Evolutionary conservation across 257 asterid genomes (phyloP).

Genomic region (Salvia splendens): DNA sequence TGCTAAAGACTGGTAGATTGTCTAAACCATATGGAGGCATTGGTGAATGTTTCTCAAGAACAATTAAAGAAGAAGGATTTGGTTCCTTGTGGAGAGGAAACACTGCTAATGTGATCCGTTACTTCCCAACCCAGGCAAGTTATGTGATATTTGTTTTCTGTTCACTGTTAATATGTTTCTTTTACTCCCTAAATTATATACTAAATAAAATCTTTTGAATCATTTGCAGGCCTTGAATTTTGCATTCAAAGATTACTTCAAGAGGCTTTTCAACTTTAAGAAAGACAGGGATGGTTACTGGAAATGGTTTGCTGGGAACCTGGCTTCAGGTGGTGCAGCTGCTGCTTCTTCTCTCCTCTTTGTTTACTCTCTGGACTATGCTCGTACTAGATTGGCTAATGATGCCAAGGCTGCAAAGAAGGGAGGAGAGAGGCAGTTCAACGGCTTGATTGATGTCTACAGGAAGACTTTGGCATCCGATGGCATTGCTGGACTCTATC

Average conservation of each 20-base stretch:
- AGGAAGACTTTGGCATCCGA: conserved; percentile 42
- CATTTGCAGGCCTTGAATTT: conserved; percentile 42
- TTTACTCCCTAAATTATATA: background rate
- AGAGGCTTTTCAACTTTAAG: too few species aligned
- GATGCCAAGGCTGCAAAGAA: conserved; percentile 90
- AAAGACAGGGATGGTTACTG: too few species aligned
- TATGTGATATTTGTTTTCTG: background rate
- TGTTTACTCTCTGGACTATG: conserved; percentile 49
- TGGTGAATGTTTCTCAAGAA: conserved; percentile 41
- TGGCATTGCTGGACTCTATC: too few species aligned
- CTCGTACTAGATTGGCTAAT: conserved; percentile 54
- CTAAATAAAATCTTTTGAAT: conserved; percentile 5
- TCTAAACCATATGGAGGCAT: conserved; percentile 45
- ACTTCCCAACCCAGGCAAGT: conserved; percentile 53
- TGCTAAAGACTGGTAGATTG: conserved; percentile 46
- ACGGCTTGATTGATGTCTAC: conserved; percentile 51
- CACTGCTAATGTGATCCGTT: conserved; percentile 52
- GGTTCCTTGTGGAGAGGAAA: conserved; percentile 54
- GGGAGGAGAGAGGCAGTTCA: conserved; percentile 64
- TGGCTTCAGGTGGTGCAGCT: too few species aligned
- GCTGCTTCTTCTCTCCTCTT: conserved; percentile 32
- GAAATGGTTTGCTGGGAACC: too few species aligned
- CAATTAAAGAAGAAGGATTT: conserved; percentile 43
- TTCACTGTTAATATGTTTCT: background rate
- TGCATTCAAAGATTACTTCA: conserved; percentile 40